phyloP scores from a whole-genome alignment of 208 protist genomes.

The Leishmania turanica region DNA sequence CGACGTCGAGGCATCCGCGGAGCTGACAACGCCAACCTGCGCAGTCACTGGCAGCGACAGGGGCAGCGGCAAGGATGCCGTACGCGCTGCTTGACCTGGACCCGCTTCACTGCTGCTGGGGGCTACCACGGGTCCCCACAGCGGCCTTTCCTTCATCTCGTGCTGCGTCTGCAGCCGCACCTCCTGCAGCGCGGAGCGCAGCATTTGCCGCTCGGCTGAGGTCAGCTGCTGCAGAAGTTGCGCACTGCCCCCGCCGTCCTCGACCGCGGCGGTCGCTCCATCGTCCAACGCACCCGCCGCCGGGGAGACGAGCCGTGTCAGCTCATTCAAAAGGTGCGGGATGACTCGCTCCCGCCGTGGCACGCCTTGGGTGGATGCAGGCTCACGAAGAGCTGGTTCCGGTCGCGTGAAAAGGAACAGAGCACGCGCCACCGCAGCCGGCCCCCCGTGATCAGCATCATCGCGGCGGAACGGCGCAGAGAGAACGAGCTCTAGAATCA shows the following conservation, averaged over 20 bases:
- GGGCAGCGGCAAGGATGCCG: slow-evolving; percentile 3
- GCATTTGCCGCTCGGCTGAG: slow-evolving; percentile 34
- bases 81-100: neutral
- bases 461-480: slow-evolving; percentile 12
- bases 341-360: neutral
- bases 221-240: slow-evolving; percentile 20
- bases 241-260: neutral
- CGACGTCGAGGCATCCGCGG: neutral
- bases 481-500: slow-evolving; percentile 13
- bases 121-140: neutral
- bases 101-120: neutral
- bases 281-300: slow-evolving; percentile 1
- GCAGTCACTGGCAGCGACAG: neutral
- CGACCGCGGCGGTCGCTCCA: neutral
- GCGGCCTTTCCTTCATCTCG: neutral
- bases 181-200: slow-evolving; percentile 31
- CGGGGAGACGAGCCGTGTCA: slow-evolving; percentile 16
- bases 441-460: slow-evolving; percentile 8
- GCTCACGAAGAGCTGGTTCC: neutral
- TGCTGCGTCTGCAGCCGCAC: neutral
- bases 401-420: slow-evolving; percentile 34
- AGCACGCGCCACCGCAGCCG: slow-evolving; percentile 33
- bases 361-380: neutral
- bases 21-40: neutral
- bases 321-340: slow-evolving; percentile 15